These are phyloP conservation scores for Coriolopsis trogii DNA, from an alignment of 1,284 basidiomycete species.

Conservation along the genomic window DNA sequence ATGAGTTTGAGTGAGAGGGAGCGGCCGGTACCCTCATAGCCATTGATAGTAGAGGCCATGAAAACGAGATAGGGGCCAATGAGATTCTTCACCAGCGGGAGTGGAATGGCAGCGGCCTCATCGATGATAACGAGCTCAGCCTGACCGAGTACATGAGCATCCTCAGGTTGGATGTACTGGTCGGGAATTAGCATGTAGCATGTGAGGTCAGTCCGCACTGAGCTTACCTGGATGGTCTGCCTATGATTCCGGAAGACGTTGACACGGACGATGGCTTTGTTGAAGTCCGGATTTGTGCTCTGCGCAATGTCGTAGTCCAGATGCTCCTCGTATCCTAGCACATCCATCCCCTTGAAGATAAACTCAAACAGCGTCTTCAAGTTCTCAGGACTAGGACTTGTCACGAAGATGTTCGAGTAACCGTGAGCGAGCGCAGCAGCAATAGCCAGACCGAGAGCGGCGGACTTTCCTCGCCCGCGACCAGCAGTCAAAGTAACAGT, in stretches of 20 bases:
- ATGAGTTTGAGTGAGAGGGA: slow-evolving; percentile 98
- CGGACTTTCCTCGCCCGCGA: slow-evolving; percentile 96
- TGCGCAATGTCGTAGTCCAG: slow-evolving; percentile 96
- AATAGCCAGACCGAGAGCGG: slow-evolving; percentile 92
- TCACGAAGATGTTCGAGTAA: slow-evolving; percentile 98
- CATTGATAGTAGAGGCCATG: slow-evolving; percentile 98
- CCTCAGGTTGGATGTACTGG: slow-evolving; percentile 97
- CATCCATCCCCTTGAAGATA: slow-evolving; percentile 96
- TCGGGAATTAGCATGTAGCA: background rate
- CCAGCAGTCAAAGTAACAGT: slow-evolving; percentile 95
- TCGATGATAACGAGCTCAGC: slow-evolving; percentile 98
- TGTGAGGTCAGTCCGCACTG: background rate
- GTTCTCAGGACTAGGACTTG: slow-evolving; percentile 97
- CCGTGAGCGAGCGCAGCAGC: slow-evolving; percentile 93
- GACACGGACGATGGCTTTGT: slow-evolving; percentile 94
- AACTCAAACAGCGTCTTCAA: slow-evolving; percentile 98
- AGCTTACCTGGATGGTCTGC: slow-evolving; percentile 89
- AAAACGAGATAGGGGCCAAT: slow-evolving; percentile 98
- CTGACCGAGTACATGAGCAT: slow-evolving; percentile 96
- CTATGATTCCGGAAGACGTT: slow-evolving; percentile 94
- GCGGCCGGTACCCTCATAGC: slow-evolving; percentile 98
- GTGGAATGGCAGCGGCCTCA: slow-evolving; percentile 97
- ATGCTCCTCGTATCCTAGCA: slow-evolving; percentile 95
- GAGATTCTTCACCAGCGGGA: slow-evolving; percentile 92
- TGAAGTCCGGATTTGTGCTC: slow-evolving; percentile 93